phyloP scores from a whole-genome alignment of 495 filamentous ascomycete genomes.

The Thermothielavioides terrestris region DNA sequence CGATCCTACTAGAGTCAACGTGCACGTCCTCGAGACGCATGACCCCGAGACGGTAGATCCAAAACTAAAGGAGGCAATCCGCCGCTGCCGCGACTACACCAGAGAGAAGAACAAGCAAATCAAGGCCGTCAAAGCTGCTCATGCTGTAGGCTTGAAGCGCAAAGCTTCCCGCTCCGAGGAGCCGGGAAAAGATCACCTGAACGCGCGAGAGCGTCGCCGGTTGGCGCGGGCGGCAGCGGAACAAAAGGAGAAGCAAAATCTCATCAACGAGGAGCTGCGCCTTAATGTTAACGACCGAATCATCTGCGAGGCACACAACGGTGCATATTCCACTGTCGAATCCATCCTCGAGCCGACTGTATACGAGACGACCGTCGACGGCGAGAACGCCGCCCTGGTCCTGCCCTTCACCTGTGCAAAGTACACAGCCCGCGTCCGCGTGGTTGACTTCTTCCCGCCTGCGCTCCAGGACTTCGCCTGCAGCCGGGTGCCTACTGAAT shows the following conservation, averaged over 20 bases:
- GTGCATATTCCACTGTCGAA: constrained; percentile 31
- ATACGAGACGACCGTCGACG: constrained; percentile 28
- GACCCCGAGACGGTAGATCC: constrained; percentile 38
- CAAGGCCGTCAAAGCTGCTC: constrained; percentile 25
- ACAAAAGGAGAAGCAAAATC: constrained; percentile 16
- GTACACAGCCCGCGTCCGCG: constrained; percentile 58
- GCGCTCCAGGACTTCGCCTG: constrained; percentile 67
- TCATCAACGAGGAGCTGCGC: constrained; percentile 5
- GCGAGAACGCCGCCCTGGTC: constrained; percentile 34
- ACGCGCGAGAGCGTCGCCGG: constrained; percentile 18
- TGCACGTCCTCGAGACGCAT: constrained; percentile 30
- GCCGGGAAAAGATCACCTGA: constrained; percentile 18
- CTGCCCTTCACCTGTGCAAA: constrained; percentile 65
- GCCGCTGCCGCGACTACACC: constrained; percentile 54
- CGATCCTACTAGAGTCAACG: constrained; percentile 44
- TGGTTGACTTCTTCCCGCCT: constrained; percentile 73
- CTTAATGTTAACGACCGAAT: constrained; percentile 33
- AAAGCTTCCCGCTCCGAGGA: constrained; percentile 11
- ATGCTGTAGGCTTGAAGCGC: constrained; percentile 21
- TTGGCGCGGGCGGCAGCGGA: constrained; percentile 13
- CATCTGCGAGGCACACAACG: constrained; percentile 36
- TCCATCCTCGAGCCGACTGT: constrained; percentile 41
- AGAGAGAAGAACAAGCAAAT: constrained; percentile 42
- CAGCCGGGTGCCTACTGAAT: constrained; percentile 34
- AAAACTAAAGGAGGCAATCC: constrained; percentile 52